Base-by-base conservation (phyloP, 768 basidiomycete genomes). In the Tulasnella sp. region DNA sequence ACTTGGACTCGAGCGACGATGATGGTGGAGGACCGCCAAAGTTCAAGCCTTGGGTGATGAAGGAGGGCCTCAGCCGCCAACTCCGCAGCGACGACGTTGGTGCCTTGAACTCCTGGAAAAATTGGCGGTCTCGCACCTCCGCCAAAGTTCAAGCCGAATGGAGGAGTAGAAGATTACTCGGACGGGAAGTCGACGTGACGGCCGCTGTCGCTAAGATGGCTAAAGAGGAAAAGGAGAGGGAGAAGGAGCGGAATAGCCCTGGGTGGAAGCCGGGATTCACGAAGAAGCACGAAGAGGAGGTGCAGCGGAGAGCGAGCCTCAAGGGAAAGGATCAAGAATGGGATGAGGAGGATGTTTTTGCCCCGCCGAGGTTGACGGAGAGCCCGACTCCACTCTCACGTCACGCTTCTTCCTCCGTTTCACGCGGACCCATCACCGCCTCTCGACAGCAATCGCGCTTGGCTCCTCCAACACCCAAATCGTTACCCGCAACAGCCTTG, bases 261-360 rank as follows among this genome's bases (percentile, higher is more conserved):
- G 51, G 51, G 16, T 75, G 74, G 51, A 57, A 57, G 46, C 74
- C 74, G 3, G 74, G 44, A 13, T 75, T 75, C 51, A 6, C 57
- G 5, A 75, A 51, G 46, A 75, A 74, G 44, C 73, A 75, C 35
- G 51, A 75, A 37, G 48, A 75, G 29, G 74, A 75, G 74, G 51
- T 55, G 26, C 42, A 57, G 74, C n/a, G 74, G 26, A 51, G 46
- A n/a, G 29, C 18, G 23, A 29, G 44, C 37, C 46, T 75, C 7
- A 57, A 75, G 46, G 35, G 29, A 48, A 42, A 44, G 74, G 55
- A 44, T 13, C 44, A n/a, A 3, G 23, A 26, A 26, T 18, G 26
- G 15, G 74, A 29, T 11, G 26, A 40, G 32, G 20, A 40, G 1
- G 37, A 74, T 3, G 37, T n/a, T 18, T 29, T n/a, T 15, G 42